Evolutionary conservation across 2,329 filamentous ascomycete genomes (phyloP).

Genomic region (Orbilia ellipsospora): DNA sequence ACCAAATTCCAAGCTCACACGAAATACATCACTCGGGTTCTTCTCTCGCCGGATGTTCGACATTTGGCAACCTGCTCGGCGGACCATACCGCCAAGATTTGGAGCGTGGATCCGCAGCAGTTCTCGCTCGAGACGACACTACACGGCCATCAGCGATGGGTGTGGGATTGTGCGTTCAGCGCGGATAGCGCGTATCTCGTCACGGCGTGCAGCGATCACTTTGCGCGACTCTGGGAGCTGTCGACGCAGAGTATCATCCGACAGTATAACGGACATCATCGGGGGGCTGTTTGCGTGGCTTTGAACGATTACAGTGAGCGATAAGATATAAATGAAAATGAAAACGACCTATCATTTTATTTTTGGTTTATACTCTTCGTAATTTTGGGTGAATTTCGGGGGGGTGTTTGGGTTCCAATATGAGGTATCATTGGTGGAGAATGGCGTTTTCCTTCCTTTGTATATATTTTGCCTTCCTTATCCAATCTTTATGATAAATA

Average conservation of each 20-base stretch:
- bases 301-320: slow-evolving; percentile 78
- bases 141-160: slow-evolving; percentile 91
- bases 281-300: slow-evolving; percentile 90
- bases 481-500: not conserved
- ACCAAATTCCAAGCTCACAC: slow-evolving; percentile 91
- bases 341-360: slow-evolving; percentile 1
- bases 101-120: slow-evolving; percentile 70
- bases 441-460: slow-evolving; percentile 23
- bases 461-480: slow-evolving; percentile 3
- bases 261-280: slow-evolving; percentile 94
- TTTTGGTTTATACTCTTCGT: not conserved
- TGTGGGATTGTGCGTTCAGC: slow-evolving; percentile 96
- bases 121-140: slow-evolving; percentile 88
- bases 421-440: slow-evolving; percentile 13
- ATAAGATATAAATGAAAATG: slow-evolving; percentile 14
- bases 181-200: slow-evolving; percentile 93
- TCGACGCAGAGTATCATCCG: slow-evolving; percentile 86
- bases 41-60: slow-evolving; percentile 91
- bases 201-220: slow-evolving; percentile 92
- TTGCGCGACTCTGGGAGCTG: slow-evolving; percentile 90
- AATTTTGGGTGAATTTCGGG: slow-evolving; percentile 6
- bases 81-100: slow-evolving; percentile 95
- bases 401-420: slow-evolving; percentile 11
- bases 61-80: slow-evolving; percentile 93
- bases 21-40: slow-evolving; percentile 90